Conservation (phyloP, 2,329 filamentous ascomycete genomes). For the Paraphaeosphaeria minitans region DNA sequence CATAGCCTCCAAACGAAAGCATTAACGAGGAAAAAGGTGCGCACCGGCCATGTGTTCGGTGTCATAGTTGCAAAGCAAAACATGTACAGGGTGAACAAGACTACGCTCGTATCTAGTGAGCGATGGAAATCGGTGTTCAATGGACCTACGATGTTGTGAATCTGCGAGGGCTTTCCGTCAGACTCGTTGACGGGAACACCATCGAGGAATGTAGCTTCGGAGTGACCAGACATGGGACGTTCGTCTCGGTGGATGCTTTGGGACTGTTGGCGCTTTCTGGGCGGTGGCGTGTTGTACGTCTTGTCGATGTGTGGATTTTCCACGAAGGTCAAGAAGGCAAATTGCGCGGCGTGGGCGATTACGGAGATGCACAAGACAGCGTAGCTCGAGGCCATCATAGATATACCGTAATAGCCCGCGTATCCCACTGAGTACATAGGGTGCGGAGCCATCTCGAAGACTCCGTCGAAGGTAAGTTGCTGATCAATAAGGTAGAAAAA, state of each 20-base stretch:
- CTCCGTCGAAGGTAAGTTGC: constrained; percentile 95
- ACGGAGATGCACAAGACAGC: constrained; percentile 97
- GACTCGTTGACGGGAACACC: constrained; percentile 48
- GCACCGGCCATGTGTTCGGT: constrained; percentile 75
- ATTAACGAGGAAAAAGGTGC: constrained; percentile 79
- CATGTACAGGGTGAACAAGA: constrained; percentile 78
- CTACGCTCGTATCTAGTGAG: constrained; percentile 79
- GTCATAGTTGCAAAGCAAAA: constrained; percentile 74
- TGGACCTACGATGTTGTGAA: constrained; percentile 83
- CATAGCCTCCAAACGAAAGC: constrained; percentile 85
- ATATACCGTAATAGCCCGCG: constrained; percentile 97
- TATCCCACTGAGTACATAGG: constrained; percentile 99
- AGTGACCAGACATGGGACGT: constrained; percentile 43
- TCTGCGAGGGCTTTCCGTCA: constrained; percentile 64
- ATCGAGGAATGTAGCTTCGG: constrained; percentile 46
- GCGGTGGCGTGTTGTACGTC: constrained; percentile 89
- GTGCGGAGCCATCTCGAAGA: constrained; percentile 98
- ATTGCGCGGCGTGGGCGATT: constrained; percentile 89
- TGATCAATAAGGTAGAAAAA: constrained; percentile 90
- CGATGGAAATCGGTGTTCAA: constrained; percentile 87
- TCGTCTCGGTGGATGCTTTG: constrained; percentile 49
- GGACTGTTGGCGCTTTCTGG: constrained; percentile 59
- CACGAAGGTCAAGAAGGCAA: constrained; percentile 87
- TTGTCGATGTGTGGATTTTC: constrained; percentile 99
- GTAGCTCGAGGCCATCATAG: constrained; percentile 97